A percentile compares a stretch with the other conserved stretches of the same genome.
Evolutionary conservation across 2,329 filamentous ascomycete species (phyloP).

Genomic region (Trichophyton equinum): DNA sequence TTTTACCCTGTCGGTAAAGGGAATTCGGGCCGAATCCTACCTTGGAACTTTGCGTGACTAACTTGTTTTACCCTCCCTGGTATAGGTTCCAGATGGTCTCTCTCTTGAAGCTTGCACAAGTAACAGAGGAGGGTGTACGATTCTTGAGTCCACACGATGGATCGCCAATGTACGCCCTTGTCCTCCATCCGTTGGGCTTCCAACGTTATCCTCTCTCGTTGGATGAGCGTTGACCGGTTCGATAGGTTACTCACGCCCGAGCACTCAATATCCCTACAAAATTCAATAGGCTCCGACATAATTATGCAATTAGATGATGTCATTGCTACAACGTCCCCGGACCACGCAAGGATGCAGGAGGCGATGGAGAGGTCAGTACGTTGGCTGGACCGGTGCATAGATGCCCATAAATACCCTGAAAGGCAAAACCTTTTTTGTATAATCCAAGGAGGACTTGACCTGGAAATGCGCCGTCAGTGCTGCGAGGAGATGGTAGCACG

Average conservation of each 20-base stretch:
- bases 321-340: conserved; percentile 87
- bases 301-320: conserved; percentile 99
- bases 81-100: conserved; percentile 96
- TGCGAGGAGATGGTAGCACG: conserved; percentile 75
- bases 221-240: neutral
- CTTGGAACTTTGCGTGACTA: neutral
- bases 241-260: conserved; percentile 76
- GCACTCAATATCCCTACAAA: conserved; percentile 90
- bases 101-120: conserved; percentile 76
- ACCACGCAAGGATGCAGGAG: conserved; percentile 74
- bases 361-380: conserved; percentile 90
- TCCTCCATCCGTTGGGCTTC: neutral
- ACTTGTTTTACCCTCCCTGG: neutral
- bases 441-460: conserved; percentile 86
- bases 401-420: conserved; percentile 70
- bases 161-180: conserved; percentile 57
- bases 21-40: neutral
- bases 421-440: conserved; percentile 95
- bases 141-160: conserved; percentile 96
- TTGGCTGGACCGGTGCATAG: conserved; percentile 92
- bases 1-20: neutral
- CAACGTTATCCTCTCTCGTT: neutral
- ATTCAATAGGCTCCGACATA: conserved; percentile 94
- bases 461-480: conserved; percentile 74
- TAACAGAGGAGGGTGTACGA: conserved; percentile 89